Base-by-base conservation (phyloP, 2,329 filamentous ascomycete genomes). In the Phyllachora maydis region DNA sequence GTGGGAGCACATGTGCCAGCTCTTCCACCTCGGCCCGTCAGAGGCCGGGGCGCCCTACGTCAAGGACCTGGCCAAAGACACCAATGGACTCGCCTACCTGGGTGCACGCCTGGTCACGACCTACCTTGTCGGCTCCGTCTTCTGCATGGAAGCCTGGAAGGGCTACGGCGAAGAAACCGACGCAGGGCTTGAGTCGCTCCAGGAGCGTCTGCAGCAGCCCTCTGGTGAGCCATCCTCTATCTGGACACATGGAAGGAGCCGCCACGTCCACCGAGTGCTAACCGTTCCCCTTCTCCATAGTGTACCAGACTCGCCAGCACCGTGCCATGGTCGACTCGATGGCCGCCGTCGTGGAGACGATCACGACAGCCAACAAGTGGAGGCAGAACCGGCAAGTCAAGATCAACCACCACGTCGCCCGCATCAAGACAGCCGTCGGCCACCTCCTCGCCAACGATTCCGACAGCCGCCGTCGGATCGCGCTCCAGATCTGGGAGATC, bases 401-500 rank as follows among this genome's bases (percentile, higher is more conserved):
- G 27, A 26, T 38, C 2, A 33, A 24, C 13, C 23, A 32, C 8
- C 31, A 37, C 15, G 28, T 32, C 14, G 26, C 28, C 6, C 37
- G 39, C 5, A 29, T 42, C 14, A 39, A 43, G 20, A 47, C 42
- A 24, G 41, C 49, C 25, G 28, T 56, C 4, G 44, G 49, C 0
- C 50, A 40, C 59, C 5, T 41, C 45, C 21, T 35, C 52, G 8
- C 49, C 56, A 28, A 35, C 39, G 5, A 32, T 43, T 26, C 42
- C 46, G n/a, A n/a, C 1, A 26, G 39, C 4, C 40, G 42, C 4
- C 54, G 56, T 8, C 45, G 43, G 24, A 40, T 40, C 21, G 57
- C 60, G 26, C 45, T 61, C 14, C 43, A 46, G 30, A 30, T 30
- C 24, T 44, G n/a, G n/a, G n/a, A n/a, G n/a, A n/a, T 63, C 14